Base-by-base conservation (phyloP, 495 filamentous ascomycete genomes). In the Penicillium psychrofluorescens region DNA sequence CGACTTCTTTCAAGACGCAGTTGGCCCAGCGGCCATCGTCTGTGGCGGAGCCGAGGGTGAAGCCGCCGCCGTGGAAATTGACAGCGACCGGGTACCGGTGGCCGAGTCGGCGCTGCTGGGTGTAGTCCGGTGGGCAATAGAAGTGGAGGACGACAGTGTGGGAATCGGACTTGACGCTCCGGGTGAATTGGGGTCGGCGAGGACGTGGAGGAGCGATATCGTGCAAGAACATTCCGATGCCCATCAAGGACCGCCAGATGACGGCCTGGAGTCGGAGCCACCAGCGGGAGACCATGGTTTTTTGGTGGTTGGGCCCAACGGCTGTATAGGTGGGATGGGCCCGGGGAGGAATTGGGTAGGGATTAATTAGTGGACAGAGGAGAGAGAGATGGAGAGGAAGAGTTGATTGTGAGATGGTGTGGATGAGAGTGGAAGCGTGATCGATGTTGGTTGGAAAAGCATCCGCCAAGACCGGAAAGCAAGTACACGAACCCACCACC, bases 51-150 rank as follows among this genome's bases (percentile, higher is more conserved):
- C 86, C 86, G 11, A 91, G 56, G 1, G 82, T 88, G 53, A 90
- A 91, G 2, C 86, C 86, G 29, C 86, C 86, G 12, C 86, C 86
- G 52, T 90, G 72, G 57, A 85, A 86, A 48, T 89, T 88, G 48
- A 90, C 72, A 6, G 88, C 72, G 1, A 80, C 77, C 0, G 85
- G 84, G 15, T 61, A 64, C 8, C 58, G 63, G 45, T 64, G 65
- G 38, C 68, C 68, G 8, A 66, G 56, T 44, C 67, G 58, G 36
- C 52, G 53, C 28, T 51, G 47, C 7, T 55, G 29, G 4, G 62
- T 48, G 52, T 90, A 91, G 14, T 74, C 72, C 11, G 70, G 58
- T 0, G 89, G 89, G 1, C 83, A 75, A 65, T 94, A 95, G 63
- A 95, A 90, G n/a, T 83, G 75, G 7, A 95, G 68, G n/a, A 64